Base-by-base conservation (phyloP, 2,329 filamentous ascomycete species). In the Teratosphaeria viscida region DNA sequence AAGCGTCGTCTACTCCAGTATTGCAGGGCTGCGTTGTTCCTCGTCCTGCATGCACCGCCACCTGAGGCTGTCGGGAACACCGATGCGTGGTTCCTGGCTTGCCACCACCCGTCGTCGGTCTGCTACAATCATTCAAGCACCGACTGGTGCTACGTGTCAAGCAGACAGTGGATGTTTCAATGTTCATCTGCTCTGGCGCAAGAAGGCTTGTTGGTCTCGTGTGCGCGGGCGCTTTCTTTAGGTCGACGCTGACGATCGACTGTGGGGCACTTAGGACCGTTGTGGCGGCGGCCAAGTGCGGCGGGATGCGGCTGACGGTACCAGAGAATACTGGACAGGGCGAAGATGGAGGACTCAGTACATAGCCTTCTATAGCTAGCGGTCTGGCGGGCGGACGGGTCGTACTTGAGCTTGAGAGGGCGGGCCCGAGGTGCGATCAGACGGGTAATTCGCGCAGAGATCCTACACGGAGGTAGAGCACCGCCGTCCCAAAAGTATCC, bases 11-110 rank as follows among this genome's bases (percentile, higher is more conserved):
- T 23, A 29, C 7, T 58, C 23, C 23, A 37, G n/a, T 19, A 37
- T 43, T 11, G 35, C 34, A 57, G 52, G 29, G 52, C 52, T 23
- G 52, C 55, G 14, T 32, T 27, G 23, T 23, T 23, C 55, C 10
- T 8, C 55, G 55, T 34, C 39, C 26, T 57, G 55, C 35, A 57
- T 57, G 55, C 55, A 57, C 37, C 55, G 55, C 55, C 55, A 57
- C 55, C n/a, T 10, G n/a, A 49, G 27, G 35, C 35, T 32, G 53
- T n/a, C 55, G 55, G 55, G 8, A 19, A n/a, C 27, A 49, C 55
- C 55, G 55, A 57, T 57, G 39, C 55, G 35, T 57, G 19, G 34
- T 19, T 29, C 11, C 35, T 49, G 43, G 43, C 43, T 29, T 27
- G 34, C 35, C 35, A 27, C 26, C 55, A 47, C 29, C 19, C 55